Evolutionary conservation across 176 grass and related monocot species (phyloP), one percentile per base, ranked within the genome.

Genomic region (Chloris gayana): DNA sequence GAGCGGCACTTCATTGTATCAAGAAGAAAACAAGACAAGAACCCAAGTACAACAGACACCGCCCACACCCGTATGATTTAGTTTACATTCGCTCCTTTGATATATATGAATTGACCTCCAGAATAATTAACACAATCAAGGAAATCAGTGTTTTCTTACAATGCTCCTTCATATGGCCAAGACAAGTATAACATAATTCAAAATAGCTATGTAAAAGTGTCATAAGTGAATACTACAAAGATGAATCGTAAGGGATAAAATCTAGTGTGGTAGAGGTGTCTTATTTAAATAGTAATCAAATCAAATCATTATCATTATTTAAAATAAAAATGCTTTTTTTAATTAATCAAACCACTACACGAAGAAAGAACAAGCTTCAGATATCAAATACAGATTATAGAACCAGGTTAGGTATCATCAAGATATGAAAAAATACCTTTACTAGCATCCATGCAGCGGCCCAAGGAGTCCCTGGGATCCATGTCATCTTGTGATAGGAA

Each of bases 401-500:
- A 86, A 61, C 65, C 56, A 51, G 84, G 72, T 31, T 64, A 84
- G 37, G 42, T 67, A 70, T 37, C 49, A 61, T 37, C 10, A 75
- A 14, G 38, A 74, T 62, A 29, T 29, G 31, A 86, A 80, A 69
- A 19, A 65, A 46, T 68, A 99, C 97, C 97, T 91, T 99, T 99
- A 69, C 88, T 75, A 11, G 87, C 90, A 93, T 96, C 97, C 93
- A 96, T 93, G 70, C 82, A 83, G 60, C 93, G 90, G 26, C 93
- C 97, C 84, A 93, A 45, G 31, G 75, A 69, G 53, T 99, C 97
- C 84, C 97, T 99, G 64, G 93, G 93, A 87, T 99, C 97, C 57
- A 91, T 86, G 45, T 99, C 97, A 91, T 99, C 97, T 67, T 93
- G 97, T 65, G 97, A 99, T 89, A 99, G 77, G 91, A 96, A 99